Conservation (phyloP, 495 filamentous ascomycete species). For the Cercophora sp. region DNA sequence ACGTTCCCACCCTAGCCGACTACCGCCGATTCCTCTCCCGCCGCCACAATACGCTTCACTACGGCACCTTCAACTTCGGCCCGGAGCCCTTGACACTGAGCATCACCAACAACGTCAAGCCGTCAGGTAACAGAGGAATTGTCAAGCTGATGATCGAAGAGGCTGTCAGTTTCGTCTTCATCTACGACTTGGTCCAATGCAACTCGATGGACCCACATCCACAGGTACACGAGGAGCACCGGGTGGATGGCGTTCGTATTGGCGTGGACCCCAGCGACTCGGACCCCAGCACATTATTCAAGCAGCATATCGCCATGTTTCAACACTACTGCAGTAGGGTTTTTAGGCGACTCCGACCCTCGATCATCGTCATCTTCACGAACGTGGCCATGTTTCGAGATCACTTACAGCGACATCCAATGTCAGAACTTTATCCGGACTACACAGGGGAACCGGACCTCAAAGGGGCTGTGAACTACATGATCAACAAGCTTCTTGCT, state of each 20-base stretch:
- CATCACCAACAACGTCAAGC: background rate
- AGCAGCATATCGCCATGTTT: no score
- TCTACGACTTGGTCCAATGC: constrained; percentile 7
- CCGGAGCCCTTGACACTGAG: constrained; percentile 4
- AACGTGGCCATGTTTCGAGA: background rate
- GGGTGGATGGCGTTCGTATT: background rate
- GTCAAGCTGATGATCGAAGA: background rate
- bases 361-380: background rate
- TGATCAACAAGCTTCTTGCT: constrained; percentile 3
- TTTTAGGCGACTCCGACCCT: background rate
- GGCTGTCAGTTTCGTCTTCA: background rate
- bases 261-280: background rate
- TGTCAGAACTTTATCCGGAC: background rate
- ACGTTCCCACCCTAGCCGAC: constrained; percentile 9
- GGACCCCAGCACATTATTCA: background rate
- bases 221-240: no score
- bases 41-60: background rate
- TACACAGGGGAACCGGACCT: background rate
- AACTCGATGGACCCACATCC: no score
- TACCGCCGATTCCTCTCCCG: constrained; percentile 8
- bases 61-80: constrained; percentile 9
- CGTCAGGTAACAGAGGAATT: background rate
- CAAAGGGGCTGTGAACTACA: background rate
- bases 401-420: background rate
- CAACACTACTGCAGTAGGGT: background rate